Conservation (phyloP, 2,329 filamentous ascomycete genomes). For the Ascochyta fabae region DNA sequence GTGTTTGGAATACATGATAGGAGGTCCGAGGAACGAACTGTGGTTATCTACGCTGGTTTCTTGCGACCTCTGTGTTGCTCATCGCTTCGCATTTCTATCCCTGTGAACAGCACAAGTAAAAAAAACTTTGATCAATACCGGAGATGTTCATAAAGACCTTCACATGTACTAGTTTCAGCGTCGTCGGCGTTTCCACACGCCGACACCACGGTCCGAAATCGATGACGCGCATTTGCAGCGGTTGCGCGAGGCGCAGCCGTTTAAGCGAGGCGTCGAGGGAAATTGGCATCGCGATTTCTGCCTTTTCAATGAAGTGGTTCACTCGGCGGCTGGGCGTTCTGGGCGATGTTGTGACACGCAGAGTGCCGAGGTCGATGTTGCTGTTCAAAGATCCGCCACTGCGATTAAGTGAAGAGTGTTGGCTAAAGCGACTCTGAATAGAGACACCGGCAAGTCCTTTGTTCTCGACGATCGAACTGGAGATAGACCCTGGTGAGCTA, state of each 20-base stretch:
- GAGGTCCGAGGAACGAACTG: too few species aligned
- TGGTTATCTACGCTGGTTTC: too few species aligned
- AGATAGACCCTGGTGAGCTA: not conserved
- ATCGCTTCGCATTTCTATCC: too few species aligned
- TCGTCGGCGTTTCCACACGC: not conserved
- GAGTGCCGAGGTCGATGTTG: slow-evolving; percentile 1
- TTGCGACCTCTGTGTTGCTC: too few species aligned
- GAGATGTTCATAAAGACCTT: too few species aligned
- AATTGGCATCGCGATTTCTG: slow-evolving; percentile 21
- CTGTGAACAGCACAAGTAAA: too few species aligned
- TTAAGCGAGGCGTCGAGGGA: slow-evolving; percentile 16
- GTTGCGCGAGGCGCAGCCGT: slow-evolving; percentile 14
- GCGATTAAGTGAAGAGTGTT: too few species aligned
- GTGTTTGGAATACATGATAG: too few species aligned
- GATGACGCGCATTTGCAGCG: slow-evolving; percentile 9
- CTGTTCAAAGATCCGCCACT: not conserved
- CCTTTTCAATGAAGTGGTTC: slow-evolving; percentile 14
- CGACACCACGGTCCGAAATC: not conserved
- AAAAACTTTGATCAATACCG: too few species aligned
- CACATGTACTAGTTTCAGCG: not conserved
- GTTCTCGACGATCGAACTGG: too few species aligned
- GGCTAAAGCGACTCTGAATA: too few species aligned
- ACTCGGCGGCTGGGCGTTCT: slow-evolving; percentile 19
- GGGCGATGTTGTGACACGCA: not conserved
- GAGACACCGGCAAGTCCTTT: too few species aligned